These are phyloP conservation scores for Pelargonium fulgidum DNA, from an alignment of 441 rosid genomes.

Conservation along the genomic window DNA sequence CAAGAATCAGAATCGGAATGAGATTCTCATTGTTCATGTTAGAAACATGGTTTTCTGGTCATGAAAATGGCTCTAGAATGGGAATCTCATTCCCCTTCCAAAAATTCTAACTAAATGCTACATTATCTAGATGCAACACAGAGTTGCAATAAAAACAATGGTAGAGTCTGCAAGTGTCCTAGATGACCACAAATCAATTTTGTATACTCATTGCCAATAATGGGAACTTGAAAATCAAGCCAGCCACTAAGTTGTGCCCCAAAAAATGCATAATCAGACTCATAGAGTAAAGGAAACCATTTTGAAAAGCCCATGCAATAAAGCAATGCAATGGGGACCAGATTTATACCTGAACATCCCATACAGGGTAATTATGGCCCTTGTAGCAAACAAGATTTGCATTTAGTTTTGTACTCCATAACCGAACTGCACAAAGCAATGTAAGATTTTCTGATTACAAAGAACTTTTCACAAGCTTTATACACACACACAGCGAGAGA, in stretches of 20 bases:
- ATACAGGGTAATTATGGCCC: slow-evolving; percentile 97
- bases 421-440: slow-evolving; percentile 52
- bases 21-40: no score
- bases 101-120: no score
- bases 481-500: background rate
- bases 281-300: background rate
- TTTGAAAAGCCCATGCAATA: background rate
- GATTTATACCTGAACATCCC: slow-evolving; percentile 86
- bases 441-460: background rate
- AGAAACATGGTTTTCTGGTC: no score
- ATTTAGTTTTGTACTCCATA: slow-evolving; percentile 89
- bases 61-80: no score
- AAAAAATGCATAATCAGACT: background rate
- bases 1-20: no score
- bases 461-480: background rate
- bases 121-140: background rate
- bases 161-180: background rate
- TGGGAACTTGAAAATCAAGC: background rate
- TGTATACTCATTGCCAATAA: background rate
- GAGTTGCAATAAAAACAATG: background rate
- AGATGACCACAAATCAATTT: background rate
- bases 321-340: background rate
- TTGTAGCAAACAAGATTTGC: slow-evolving; percentile 97
- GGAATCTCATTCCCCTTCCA: no score
- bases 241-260: background rate